These are phyloP conservation scores for Grifola frondosa DNA, from an alignment of 1,284 basidiomycete genomes.

Conservation along the genomic window DNA sequence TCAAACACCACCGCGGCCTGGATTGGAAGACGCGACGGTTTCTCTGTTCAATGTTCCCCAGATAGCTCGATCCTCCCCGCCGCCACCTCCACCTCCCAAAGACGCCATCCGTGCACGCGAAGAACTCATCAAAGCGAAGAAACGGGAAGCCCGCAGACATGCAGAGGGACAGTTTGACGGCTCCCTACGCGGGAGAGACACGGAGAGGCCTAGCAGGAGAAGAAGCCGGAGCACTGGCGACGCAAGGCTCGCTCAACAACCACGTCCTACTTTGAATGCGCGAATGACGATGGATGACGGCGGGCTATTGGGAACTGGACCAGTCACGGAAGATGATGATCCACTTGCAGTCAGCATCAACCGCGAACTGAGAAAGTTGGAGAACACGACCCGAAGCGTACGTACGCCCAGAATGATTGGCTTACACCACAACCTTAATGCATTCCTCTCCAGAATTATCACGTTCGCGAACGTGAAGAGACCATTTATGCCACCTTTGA, in stretches of 20 bases:
- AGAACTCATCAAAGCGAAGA: constrained; percentile 69
- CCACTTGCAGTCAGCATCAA: constrained; percentile 65
- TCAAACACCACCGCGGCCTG: too few species aligned
- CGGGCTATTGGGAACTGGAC: constrained; percentile 41
- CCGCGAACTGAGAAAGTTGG: constrained; percentile 61
- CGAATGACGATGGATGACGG: constrained; percentile 27
- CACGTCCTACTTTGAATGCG: constrained; percentile 29
- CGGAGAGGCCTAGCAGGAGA: constrained; percentile 49
- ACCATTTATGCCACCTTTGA: constrained; percentile 84
- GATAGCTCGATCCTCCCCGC: constrained; percentile 6
- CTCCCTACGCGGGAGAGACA: constrained; percentile 12
- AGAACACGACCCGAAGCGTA: constrained; percentile 50
- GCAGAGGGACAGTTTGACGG: constrained; percentile 28
- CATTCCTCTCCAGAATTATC: constrained; percentile 43
- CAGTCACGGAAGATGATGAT: constrained; percentile 46
- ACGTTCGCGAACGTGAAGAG: constrained; percentile 66
- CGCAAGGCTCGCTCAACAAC: constrained; percentile 42
- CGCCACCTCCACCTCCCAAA: constrained; percentile 52
- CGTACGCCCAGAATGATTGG: constrained; percentile 21
- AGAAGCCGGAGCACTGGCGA: constrained; percentile 77
- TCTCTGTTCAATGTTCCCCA: too few species aligned
- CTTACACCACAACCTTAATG: neutral
- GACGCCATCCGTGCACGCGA: constrained; percentile 68
- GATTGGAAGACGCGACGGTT: too few species aligned
- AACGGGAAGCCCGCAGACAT: constrained; percentile 58